Evolutionary conservation across 106 monocot genomes (phyloP), one percentile per base, ranked within the genome.

Genomic region (Vanilla planifolia): DNA sequence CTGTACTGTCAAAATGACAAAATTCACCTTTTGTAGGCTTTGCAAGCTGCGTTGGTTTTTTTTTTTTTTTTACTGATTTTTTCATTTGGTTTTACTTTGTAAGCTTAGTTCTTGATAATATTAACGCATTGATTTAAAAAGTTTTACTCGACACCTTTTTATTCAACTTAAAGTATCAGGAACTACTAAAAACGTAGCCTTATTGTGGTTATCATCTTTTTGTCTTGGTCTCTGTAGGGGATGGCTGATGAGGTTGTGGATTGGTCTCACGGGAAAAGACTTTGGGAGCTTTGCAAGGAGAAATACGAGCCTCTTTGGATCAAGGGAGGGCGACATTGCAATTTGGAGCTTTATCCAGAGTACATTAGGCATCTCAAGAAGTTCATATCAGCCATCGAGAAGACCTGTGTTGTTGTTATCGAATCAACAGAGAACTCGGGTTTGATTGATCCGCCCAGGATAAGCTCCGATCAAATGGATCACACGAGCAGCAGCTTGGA

Each of bases 221-320:
- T 6, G 5, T n/a, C 1, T 32, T 32, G 7, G 2, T 37, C 39
- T 21, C 59, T n/a, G n/a, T n/a, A 59, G 59, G 59, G 59, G 2
- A 59, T 37, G 6, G 59, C 34, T 35, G 59, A 59, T 39, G 59
- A 59, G 34, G 59, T 59, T 0, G 59, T 59, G 28, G 59, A 59
- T 59, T 59, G 59, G 37, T 59, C 59, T 2, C 59, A 59, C 23
- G 59, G 59, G 29, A 59, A 59, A 39, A 34, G 20, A 5, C 59
- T 59, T 3, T 37, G 59, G 59, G 59, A 59, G 37, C 59, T 59
- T 24, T 59, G 37, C 8, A 59, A 59, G 39, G 36, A 36, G 39
- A 59, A 59, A 39, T 59, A 59, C 39, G 59, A 59, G 59, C 59
- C 59, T 59, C 59, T 59, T 22, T 59, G 59, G 59, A 37, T 59